These are phyloP conservation scores for Metarhizium guizhouense DNA, from an alignment of 2,329 filamentous ascomycete genomes.

Conservation along the genomic window DNA sequence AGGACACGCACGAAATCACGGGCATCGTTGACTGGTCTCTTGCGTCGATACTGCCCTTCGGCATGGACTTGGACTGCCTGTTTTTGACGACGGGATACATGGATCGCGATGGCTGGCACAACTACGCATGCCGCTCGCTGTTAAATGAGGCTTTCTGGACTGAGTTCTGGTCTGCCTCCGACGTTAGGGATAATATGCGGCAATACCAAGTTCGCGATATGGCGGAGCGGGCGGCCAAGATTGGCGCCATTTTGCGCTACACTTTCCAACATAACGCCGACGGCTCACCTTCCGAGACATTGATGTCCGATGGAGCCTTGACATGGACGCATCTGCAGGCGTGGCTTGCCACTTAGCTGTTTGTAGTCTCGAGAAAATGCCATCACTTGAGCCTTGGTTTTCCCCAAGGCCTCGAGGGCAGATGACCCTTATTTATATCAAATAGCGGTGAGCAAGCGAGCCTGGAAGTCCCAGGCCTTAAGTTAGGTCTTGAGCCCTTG, in stretches of 20 bases:
- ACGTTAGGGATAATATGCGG: constrained; percentile 7
- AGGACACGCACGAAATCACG: constrained; percentile 10
- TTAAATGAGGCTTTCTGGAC: constrained; percentile 12
- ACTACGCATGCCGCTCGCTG: constrained; percentile 10
- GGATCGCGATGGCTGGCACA: constrained; percentile 11
- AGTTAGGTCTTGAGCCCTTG: too few relatives aligned
- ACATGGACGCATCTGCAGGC: neutral
- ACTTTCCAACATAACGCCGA: constrained; percentile 11
- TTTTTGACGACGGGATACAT: constrained; percentile 11
- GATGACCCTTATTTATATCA: too few relatives aligned
- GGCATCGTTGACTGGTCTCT: constrained; percentile 22
- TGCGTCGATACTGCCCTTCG: constrained; percentile 12
- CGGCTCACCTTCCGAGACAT: constrained; percentile 8
- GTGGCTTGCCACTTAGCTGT: neutral
- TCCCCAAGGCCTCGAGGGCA: too few relatives aligned
- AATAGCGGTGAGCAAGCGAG: too few relatives aligned
- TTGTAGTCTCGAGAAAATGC: too few relatives aligned
- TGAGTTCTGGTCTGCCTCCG: constrained; percentile 12
- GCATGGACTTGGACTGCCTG: constrained; percentile 4
- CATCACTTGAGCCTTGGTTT: too few relatives aligned
- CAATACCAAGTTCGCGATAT: constrained; percentile 1
- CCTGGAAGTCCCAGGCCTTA: too few relatives aligned
- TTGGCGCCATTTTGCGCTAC: constrained; percentile 11
- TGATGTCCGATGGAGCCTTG: neutral
- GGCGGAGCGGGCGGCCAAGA: constrained; percentile 9